Conservation (phyloP, 2,329 filamentous ascomycete genomes). For the Gnomoniopsis smithogilvyi region DNA sequence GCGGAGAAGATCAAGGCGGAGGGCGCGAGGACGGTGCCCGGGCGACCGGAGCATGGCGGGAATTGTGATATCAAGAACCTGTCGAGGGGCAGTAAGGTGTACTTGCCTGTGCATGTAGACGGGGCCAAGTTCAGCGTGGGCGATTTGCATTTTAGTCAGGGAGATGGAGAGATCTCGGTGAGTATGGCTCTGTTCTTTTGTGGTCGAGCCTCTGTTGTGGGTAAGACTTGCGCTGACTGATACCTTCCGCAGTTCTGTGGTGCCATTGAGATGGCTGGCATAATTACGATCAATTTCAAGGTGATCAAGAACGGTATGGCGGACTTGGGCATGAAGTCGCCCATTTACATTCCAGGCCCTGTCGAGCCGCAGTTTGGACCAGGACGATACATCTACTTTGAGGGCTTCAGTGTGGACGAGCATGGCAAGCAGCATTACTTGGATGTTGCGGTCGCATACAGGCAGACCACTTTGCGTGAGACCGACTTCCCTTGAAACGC, state of each 20-base stretch:
- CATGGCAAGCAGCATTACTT: constrained; percentile 86
- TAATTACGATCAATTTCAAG: constrained; percentile 86
- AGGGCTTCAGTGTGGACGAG: constrained; percentile 88
- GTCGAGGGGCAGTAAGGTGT: constrained; percentile 67
- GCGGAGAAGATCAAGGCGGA: constrained; percentile 69
- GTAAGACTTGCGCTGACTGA: neutral
- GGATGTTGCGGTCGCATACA: constrained; percentile 82
- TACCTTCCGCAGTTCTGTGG: constrained; percentile 61
- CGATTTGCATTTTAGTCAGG: constrained; percentile 83
- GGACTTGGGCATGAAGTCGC: constrained; percentile 73
- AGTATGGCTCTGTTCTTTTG: neutral
- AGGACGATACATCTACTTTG: constrained; percentile 77
- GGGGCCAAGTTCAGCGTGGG: constrained; percentile 90
- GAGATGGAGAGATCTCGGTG: constrained; percentile 79
- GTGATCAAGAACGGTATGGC: constrained; percentile 79
- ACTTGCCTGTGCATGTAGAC: constrained; percentile 79
- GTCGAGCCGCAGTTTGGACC: constrained; percentile 87
- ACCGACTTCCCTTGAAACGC: too few species aligned
- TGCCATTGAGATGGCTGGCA: constrained; percentile 90
- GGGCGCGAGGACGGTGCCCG: constrained; percentile 81
- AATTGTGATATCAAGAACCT: constrained; percentile 93
- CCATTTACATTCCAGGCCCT: constrained; percentile 81
- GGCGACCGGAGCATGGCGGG: constrained; percentile 81
- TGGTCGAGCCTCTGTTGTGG: too few species aligned
- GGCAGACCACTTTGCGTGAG: constrained; percentile 68